phyloP scores from a whole-genome alignment of 495 filamentous ascomycete genomes.

The Xylaria curta region DNA sequence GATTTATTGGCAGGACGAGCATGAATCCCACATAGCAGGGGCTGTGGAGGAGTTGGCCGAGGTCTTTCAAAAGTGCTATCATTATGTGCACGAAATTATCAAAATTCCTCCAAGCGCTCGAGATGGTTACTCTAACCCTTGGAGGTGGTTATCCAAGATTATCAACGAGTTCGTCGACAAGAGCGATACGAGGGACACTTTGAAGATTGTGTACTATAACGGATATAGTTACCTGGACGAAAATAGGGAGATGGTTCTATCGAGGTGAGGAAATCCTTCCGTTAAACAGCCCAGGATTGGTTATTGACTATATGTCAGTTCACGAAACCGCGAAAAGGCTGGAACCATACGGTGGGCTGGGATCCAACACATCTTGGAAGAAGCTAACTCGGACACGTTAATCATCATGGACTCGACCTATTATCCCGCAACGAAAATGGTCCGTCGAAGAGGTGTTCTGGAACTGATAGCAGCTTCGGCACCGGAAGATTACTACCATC shows the following conservation, averaged over 20 bases:
- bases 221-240: constrained; percentile 54
- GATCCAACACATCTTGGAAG: constrained; percentile 55
- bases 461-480: constrained; percentile 56
- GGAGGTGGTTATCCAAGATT: constrained; percentile 49
- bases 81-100: constrained; percentile 48
- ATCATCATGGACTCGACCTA: constrained; percentile 59
- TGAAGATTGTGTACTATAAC: constrained; percentile 57
- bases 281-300: constrained; percentile 6
- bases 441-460: constrained; percentile 50
- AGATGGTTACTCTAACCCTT: constrained; percentile 49
- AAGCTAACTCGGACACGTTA: constrained; percentile 52
- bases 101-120: constrained; percentile 47
- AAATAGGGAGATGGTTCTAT: constrained; percentile 54
- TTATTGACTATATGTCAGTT: constrained; percentile 41
- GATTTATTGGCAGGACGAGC: constrained; percentile 55
- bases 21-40: constrained; percentile 39
- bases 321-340: constrained; percentile 46
- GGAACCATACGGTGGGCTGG: constrained; percentile 53
- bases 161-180: constrained; percentile 53
- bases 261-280: constrained; percentile 45
- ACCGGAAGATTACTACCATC: constrained; percentile 50
- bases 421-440: constrained; percentile 51
- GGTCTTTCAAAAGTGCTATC: constrained; percentile 51
- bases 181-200: constrained; percentile 50
- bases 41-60: constrained; percentile 49